Conservation (phyloP, 352 stramenopile genomes). For the Phytophthora constricta region DNA sequence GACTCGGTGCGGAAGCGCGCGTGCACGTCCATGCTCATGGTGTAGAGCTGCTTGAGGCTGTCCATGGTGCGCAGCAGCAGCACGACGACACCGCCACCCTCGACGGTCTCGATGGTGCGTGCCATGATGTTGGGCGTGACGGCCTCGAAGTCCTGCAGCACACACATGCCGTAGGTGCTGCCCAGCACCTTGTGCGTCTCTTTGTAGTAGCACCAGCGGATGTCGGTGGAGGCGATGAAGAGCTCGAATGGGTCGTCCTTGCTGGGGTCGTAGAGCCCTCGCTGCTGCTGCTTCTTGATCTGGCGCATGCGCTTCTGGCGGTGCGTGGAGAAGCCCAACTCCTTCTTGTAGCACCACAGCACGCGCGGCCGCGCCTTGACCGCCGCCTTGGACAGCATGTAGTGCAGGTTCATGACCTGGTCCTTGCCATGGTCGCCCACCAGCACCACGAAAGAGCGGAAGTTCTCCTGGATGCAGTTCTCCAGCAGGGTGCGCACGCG, state of each 20-base stretch:
- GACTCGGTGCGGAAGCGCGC: conserved; percentile 91
- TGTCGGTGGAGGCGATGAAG: conserved; percentile 98
- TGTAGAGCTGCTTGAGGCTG: conserved; percentile 98
- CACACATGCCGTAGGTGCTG: conserved; percentile 98
- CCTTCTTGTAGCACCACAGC: conserved; percentile 99
- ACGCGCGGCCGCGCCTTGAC: conserved; percentile 96
- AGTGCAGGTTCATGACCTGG: conserved; percentile 99
- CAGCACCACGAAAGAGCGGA: conserved; percentile 97
- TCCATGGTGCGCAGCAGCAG: conserved; percentile 98
- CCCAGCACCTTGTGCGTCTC: conserved; percentile 99
- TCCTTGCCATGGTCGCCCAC: conserved; percentile 99
- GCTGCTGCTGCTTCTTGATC: conserved; percentile 96
- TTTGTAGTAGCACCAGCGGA: conserved; percentile 99
- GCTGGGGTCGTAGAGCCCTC: conserved; percentile 92
- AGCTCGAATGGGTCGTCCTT: conserved; percentile 98
- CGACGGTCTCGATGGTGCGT: conserved; percentile 99
- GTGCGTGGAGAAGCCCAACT: conserved; percentile 99
- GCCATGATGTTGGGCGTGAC: conserved; percentile 99
- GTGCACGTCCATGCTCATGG: conserved; percentile 98
- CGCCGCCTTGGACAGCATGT: conserved; percentile 96
- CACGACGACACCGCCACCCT: conserved; percentile 97
- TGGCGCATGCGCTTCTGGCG: conserved; percentile 94
- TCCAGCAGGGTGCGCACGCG: conserved; percentile 98
- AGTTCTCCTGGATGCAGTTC: conserved; percentile 96
- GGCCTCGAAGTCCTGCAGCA: conserved; percentile 99